Base-by-base conservation (phyloP, 352 stramenopile genomes). In the Phytophthora macrochlamydospora region DNA sequence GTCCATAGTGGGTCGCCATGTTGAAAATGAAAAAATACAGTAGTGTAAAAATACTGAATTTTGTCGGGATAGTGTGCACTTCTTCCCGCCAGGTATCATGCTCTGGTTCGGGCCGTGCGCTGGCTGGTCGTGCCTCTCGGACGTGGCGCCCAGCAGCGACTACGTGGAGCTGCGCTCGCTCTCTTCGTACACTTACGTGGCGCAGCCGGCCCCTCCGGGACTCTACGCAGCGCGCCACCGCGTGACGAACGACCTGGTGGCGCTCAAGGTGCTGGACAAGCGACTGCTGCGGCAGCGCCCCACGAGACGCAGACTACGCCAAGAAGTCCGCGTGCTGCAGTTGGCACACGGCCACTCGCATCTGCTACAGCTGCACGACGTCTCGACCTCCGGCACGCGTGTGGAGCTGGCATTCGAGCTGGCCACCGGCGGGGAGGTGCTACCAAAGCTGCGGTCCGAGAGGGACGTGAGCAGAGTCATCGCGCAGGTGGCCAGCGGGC, bases 351-450 rank as follows among this genome's bases (percentile, higher is more conserved):
- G 73, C 4, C 85, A 95, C 55, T 67, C 71, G 29, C 85, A 93
- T 53, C 62, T 95, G 51, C 75, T 95, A 50, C 81, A 67, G 28
- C 73, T 95, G 54, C 77, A 91, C 58, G 83, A 78, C 52, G 81
- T 90, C 29, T 83, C 83, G 56, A 66, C 81, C 12, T 73, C 76
- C 1, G 50, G 65, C 3, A 37, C 61, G 29, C 88, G 78, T 7
- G 63, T 93, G 11, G 83, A 92, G 63, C 79, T 95, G 56, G 83
- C 79, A 42, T 95, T 95, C 44, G 85, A 95, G 58, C 60, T 95
- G 50, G 83, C 85, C 5, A 62, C 76, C 51, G 82, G 87, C 24
- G 85, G 87, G 18, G 65, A 91, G 29, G 85, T 92, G 18, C 65
- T 93, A 56, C 56, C 67, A 7, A 76, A 74, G 29, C 44, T 92